Evolutionary conservation across 371 early-diverging fungal species (phyloP), one percentile per base, ranked within the genome.

Genomic region (Mucor racemosus): DNA sequence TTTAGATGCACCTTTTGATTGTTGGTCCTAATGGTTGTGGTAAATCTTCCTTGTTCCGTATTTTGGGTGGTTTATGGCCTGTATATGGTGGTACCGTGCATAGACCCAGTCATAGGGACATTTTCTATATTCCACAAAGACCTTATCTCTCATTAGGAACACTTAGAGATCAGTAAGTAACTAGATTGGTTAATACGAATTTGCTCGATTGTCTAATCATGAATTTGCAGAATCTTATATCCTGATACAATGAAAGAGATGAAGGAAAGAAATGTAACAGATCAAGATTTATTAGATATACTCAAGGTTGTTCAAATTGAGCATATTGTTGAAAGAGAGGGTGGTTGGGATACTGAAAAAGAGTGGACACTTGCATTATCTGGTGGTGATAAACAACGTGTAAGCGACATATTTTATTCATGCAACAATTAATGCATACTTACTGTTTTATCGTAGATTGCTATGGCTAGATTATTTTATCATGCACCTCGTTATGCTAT

Each of bases 11-110:
- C 80, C 84, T 94, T 50, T 81, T 99, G 65, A 94, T 99, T 65
- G 92, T 95, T n/a, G 99, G 98, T 1, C 97, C 98, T 50, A 97
- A 97, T 76, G 98, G 98, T 6, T 96, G 95, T 69, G 94, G 94
- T 62, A 95, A 97, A 77, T 93, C 93, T 4, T 95, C 95, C 39
- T 80, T 97, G 69, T 97, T 99, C 88, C 93, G 98, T 65, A 97
- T 98, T 66, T 85, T 99, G 14, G 97, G 97, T 68, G 97, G 96
- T 0, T 87, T 99, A 62, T 95, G 96, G 96, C 95, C 95, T 10
- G 91, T 94, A 26, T 93, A 92, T 72, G 94, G 88, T 58, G 97
- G 98, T 59, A 91, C 91, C 0, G 86, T 98, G 50, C 84, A 86
- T 67, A 91, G 91, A 70, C 97, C 97, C 8, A 70, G 81, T 60